Percentiles rank a stretch among this genome's conserved stretches.
Evolutionary conservation across 2,329 filamentous ascomycete genomes (phyloP).

Genomic region (Elsinoe perseae): DNA sequence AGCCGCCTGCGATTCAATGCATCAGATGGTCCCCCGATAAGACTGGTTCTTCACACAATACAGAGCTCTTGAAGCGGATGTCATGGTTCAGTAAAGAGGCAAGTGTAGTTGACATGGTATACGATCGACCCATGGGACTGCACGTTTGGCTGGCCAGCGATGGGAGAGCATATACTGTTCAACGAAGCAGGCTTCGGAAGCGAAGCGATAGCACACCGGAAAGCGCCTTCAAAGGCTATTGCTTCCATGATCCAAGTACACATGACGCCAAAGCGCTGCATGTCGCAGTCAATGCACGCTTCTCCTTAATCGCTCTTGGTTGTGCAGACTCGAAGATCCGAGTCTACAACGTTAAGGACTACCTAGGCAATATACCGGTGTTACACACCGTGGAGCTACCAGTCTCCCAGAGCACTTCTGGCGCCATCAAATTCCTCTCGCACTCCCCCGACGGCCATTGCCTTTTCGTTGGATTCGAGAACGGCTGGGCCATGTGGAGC

Average conservation of each 20-base stretch:
- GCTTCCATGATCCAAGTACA: conserved; percentile 69
- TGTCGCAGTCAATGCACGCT: conserved; percentile 84
- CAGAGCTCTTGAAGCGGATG: conserved; percentile 83
- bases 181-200: conserved; percentile 47
- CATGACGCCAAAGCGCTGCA: conserved; percentile 57
- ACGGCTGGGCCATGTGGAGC: conserved; percentile 94
- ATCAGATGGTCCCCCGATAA: conserved; percentile 89
- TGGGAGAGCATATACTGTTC: conserved; percentile 83
- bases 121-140: conserved; percentile 94
- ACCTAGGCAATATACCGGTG: conserved; percentile 80
- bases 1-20: conserved; percentile 91
- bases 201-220: conserved; percentile 42
- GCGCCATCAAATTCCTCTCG: conserved; percentile 62
- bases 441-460: conserved; percentile 97
- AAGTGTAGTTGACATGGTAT: conserved; percentile 70
- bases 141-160: conserved; percentile 87
- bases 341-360: conserved; percentile 90
- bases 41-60: conserved; percentile 75
- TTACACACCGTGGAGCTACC: conserved; percentile 71
- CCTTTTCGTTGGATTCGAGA: conserved; percentile 84
- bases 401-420: conserved; percentile 59
- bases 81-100: conserved; percentile 73
- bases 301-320: conserved; percentile 84
- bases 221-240: conserved; percentile 79
- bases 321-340: conserved; percentile 70